phyloP scores from a whole-genome alignment of 176 grass and related monocot genomes.

The Carex scoparia region DNA sequence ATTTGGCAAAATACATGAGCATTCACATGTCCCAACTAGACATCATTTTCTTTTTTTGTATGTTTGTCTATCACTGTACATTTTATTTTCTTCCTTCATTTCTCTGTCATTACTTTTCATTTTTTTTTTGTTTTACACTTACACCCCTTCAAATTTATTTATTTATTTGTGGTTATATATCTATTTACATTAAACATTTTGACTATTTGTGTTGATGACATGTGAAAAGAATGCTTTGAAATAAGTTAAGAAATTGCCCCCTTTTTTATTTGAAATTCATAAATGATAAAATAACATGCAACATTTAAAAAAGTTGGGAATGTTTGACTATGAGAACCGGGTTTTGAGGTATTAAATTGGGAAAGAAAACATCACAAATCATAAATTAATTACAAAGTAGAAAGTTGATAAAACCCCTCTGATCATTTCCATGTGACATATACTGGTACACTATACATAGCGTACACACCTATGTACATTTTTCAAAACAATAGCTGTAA shows the following conservation, averaged over 20 bases:
- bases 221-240: background rate
- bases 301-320: background rate
- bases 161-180: background rate
- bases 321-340: background rate
- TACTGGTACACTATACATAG: background rate
- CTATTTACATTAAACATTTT: too few relatives aligned
- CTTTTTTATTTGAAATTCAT: background rate
- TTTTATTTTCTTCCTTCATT: background rate
- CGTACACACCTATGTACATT: background rate
- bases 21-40: slow-evolving; percentile 11
- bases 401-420: background rate
- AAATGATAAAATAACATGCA: too few relatives aligned
- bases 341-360: background rate
- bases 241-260: background rate
- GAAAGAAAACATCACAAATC: background rate
- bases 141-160: background rate
- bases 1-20: slow-evolving; percentile 6
- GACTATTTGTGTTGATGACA: background rate
- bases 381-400: background rate
- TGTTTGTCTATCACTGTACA: background rate
- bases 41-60: background rate
- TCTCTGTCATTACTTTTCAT: background rate
- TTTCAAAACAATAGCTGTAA: background rate
- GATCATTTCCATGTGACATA: background rate
- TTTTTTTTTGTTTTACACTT: background rate